Evolutionary conservation across 2,329 filamentous ascomycete species (phyloP).

Genomic region (Coniochaeta sp.): DNA sequence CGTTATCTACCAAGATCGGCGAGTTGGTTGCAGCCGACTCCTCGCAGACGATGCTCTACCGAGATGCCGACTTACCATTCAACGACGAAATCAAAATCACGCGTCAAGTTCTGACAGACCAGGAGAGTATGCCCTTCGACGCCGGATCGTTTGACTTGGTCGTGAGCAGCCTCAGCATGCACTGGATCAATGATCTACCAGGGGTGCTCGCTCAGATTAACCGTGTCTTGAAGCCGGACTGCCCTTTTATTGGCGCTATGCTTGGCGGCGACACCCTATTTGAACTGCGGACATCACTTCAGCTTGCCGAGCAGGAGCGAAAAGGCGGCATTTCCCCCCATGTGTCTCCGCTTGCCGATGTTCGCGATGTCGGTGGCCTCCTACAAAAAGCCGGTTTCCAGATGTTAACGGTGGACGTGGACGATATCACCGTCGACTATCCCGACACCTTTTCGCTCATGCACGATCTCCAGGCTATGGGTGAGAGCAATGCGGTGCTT

Average conservation of each 20-base stretch:
- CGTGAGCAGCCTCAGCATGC: constrained; percentile 79
- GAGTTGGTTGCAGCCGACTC: constrained; percentile 77
- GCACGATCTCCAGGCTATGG: constrained; percentile 93
- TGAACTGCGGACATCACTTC: constrained; percentile 86
- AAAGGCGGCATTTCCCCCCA: constrained; percentile 87
- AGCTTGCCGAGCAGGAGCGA: constrained; percentile 85
- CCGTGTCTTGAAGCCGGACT: constrained; percentile 78
- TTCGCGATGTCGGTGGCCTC: constrained; percentile 82
- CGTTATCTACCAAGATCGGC: constrained; percentile 63
- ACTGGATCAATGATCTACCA: constrained; percentile 97
- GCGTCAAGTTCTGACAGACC: constrained; percentile 66
- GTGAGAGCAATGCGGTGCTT: constrained; percentile 83
- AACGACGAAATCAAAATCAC: constrained; percentile 66
- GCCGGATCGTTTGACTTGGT: constrained; percentile 80
- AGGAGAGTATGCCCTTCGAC: constrained; percentile 69
- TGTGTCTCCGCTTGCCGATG: constrained; percentile 85
- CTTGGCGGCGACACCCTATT: constrained; percentile 90
- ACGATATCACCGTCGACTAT: constrained; percentile 94
- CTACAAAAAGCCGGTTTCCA: constrained; percentile 86
- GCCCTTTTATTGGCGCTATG: constrained; percentile 92
- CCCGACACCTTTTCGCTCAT: constrained; percentile 86
- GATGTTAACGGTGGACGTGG: constrained; percentile 91
- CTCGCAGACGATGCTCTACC: constrained; percentile 68
- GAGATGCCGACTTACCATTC: constrained; percentile 69
- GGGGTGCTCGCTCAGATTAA: constrained; percentile 80